A percentile compares a stretch with the other conserved stretches of the same genome.
Conservation (phyloP, 2,329 filamentous ascomycete species). For the Verticillium nonalfalfae region DNA sequence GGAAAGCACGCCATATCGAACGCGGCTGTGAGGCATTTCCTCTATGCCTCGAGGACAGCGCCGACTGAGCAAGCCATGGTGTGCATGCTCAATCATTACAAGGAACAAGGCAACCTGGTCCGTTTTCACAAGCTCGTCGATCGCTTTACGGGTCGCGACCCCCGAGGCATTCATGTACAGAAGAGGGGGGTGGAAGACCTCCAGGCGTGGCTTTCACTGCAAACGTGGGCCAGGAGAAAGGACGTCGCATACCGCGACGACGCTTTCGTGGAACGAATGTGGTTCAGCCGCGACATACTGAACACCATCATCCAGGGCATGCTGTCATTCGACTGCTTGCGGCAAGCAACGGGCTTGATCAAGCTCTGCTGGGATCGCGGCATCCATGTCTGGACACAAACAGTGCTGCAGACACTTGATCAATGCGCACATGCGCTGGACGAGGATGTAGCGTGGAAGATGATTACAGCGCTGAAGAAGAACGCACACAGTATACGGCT, state of each 20-base stretch:
- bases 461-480: background rate
- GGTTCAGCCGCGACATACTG: constrained; percentile 29
- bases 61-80: constrained; percentile 43
- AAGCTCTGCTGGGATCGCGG: constrained; percentile 28
- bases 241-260: constrained; percentile 19
- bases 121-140: constrained; percentile 37
- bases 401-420: constrained; percentile 31
- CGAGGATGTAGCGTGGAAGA: background rate
- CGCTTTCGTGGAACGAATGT: constrained; percentile 32
- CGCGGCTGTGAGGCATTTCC: constrained; percentile 44
- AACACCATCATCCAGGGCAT: constrained; percentile 42
- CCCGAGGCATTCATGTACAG: constrained; percentile 29
- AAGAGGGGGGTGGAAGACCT: constrained; percentile 26
- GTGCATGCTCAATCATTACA: constrained; percentile 45
- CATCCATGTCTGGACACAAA: constrained; percentile 21
- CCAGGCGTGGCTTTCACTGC: constrained; percentile 15
- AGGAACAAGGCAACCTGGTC: constrained; percentile 28
- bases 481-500: background rate
- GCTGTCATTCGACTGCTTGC: constrained; percentile 37
- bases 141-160: constrained; percentile 37
- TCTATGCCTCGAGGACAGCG: constrained; percentile 32
- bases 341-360: constrained; percentile 36
- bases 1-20: constrained; percentile 44
- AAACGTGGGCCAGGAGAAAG: constrained; percentile 20
- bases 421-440: constrained; percentile 34